These are phyloP conservation scores for Auricularia heimuer DNA, from an alignment of 768 basidiomycete genomes.

Conservation along the genomic window DNA sequence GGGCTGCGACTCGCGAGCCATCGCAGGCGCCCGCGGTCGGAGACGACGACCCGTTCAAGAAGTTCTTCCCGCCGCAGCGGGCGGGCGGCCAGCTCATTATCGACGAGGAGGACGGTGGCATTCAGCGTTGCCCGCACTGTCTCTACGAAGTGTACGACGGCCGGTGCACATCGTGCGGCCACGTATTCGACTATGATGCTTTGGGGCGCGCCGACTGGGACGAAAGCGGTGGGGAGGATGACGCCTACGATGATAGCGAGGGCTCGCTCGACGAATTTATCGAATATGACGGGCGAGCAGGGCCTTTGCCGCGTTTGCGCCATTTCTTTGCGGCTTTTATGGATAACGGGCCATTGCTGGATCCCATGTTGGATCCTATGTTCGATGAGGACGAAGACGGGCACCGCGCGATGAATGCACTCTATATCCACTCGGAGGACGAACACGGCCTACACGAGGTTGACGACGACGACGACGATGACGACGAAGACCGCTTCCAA, in stretches of 20 bases:
- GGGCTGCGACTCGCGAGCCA: constrained; percentile 13
- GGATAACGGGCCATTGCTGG: background rate
- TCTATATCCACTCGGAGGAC: too few relatives aligned
- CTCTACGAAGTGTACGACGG: constrained; percentile 72
- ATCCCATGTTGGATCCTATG: background rate
- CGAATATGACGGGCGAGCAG: background rate
- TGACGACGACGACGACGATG: background rate
- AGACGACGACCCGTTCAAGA: constrained; percentile 38
- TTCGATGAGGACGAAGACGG: background rate
- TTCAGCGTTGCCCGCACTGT: constrained; percentile 69
- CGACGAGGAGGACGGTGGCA: constrained; percentile 64
- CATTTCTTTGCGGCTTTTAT: background rate
- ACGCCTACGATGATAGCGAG: background rate
- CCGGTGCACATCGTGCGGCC: constrained; percentile 50
- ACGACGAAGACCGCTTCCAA: background rate
- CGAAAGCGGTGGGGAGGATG: background rate
- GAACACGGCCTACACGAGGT: background rate
- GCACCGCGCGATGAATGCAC: too few relatives aligned
- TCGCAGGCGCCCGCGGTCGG: constrained; percentile 13
- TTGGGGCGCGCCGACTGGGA: background rate
- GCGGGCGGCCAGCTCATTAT: constrained; percentile 43
- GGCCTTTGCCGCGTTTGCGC: background rate
- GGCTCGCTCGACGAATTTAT: background rate
- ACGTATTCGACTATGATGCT: constrained; percentile 33
- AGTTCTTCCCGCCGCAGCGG: background rate